These are phyloP conservation scores for Spergularia azorica DNA, from an alignment of 179 eudicot genomes.

Conservation along the genomic window DNA sequence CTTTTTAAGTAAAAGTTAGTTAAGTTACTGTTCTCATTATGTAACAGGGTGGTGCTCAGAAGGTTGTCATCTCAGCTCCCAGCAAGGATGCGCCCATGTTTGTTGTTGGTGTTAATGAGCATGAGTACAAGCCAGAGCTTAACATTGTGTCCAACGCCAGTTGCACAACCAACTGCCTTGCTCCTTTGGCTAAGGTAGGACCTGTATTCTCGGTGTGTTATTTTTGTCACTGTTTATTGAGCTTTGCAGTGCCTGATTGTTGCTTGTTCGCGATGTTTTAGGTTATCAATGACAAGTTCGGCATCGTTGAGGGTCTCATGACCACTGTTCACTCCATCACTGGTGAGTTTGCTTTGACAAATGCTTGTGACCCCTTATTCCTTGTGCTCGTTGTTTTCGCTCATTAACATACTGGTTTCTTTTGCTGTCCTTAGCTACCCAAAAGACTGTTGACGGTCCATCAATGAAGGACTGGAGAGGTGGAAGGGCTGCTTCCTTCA, in stretches of 20 bases:
- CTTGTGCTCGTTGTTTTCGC: neutral
- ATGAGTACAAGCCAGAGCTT: constrained; percentile 67
- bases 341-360: constrained; percentile 34
- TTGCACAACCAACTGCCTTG: constrained; percentile 82
- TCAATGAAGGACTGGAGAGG: constrained; percentile 97
- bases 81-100: constrained; percentile 92
- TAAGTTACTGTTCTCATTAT: neutral
- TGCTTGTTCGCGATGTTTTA: constrained; percentile 6
- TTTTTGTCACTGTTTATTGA: neutral
- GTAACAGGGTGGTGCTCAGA: constrained; percentile 81
- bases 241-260: neutral
- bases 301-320: constrained; percentile 91
- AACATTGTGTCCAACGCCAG: constrained; percentile 79
- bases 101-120: constrained; percentile 85
- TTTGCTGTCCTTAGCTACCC: constrained; percentile 52
- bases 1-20: neutral
- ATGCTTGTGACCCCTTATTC: neutral
- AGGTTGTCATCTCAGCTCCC: constrained; percentile 80
- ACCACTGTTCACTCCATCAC: constrained; percentile 75
- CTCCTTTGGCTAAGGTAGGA: constrained; percentile 75
- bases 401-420: neutral
- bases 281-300: constrained; percentile 72
- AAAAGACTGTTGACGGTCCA: constrained; percentile 93
- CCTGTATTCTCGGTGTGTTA: neutral
- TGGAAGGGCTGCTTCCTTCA: constrained; percentile 94